phyloP scores from a whole-genome alignment of 495 filamentous ascomycete species.

The Amphirosellinia nigrospora region DNA sequence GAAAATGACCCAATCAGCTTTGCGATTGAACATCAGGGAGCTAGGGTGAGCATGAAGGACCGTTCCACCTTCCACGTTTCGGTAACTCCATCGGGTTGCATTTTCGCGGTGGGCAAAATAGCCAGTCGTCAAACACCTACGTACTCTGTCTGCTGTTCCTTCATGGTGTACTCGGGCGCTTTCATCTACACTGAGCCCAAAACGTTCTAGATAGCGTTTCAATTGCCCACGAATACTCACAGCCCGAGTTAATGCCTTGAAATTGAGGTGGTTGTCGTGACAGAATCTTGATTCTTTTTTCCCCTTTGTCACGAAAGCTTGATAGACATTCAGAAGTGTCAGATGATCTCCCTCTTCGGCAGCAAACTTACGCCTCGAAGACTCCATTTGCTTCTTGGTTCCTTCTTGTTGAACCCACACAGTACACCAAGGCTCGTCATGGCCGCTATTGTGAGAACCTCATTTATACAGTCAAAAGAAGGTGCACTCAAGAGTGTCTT shows the following conservation, averaged over 20 bases:
- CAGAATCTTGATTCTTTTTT: conserved; percentile 88
- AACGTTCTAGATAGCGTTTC: conserved; percentile 84
- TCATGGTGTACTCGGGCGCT: conserved; percentile 36
- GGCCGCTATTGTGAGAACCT: conserved; percentile 89
- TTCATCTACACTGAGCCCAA: conserved; percentile 76
- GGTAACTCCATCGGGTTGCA: conserved; percentile 93
- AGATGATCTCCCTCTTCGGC: conserved; percentile 95
- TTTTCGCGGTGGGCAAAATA: conserved; percentile 96
- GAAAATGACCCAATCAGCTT: conserved; percentile 97
- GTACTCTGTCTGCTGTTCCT: conserved; percentile 72
- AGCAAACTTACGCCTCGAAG: conserved; percentile 79
- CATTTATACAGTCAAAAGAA: conserved; percentile 77
- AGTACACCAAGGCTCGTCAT: conserved; percentile 85
- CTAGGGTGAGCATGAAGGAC: conserved; percentile 88
- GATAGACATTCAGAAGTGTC: conserved; percentile 92
- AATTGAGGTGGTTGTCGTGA: conserved; percentile 84
- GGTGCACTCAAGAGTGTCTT: conserved; percentile 84
- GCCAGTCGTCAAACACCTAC: conserved; percentile 85
- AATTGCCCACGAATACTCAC: conserved; percentile 87
- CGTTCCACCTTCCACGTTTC: conserved; percentile 73
- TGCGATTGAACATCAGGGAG: conserved; percentile 95
- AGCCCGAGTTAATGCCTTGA: conserved; percentile 78
- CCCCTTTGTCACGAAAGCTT: conserved; percentile 84
- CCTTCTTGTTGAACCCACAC: conserved; percentile 83
- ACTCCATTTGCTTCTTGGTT: conserved; percentile 74